Evolutionary conservation across 2,329 filamentous ascomycete genomes (phyloP).

Genomic region (Penicillium hordei): DNA sequence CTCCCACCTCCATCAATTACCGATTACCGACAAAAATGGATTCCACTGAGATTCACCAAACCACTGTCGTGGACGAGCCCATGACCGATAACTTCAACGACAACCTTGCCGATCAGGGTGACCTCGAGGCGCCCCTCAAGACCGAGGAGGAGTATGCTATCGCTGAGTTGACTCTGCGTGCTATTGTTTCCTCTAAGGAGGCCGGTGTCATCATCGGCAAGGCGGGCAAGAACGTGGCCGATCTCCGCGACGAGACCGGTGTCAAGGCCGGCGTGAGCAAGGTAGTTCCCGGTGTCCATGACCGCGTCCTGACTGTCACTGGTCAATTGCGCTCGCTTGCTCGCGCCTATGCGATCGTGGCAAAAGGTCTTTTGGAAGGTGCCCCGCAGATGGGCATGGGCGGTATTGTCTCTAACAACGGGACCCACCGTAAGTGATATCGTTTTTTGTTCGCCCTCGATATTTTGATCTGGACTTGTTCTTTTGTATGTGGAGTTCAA

Average conservation of each 20-base stretch:
- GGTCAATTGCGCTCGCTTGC: constrained; percentile 85
- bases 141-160: constrained; percentile 96
- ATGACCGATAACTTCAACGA: constrained; percentile 63
- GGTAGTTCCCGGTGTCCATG: constrained; percentile 94
- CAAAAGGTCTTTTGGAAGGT: constrained; percentile 86
- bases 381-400: constrained; percentile 96
- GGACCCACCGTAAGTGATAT: constrained; percentile 80
- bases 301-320: constrained; percentile 93
- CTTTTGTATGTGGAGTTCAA: background rate
- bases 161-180: constrained; percentile 87
- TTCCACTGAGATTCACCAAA: constrained; percentile 54
- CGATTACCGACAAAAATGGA: constrained; percentile 54
- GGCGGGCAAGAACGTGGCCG: constrained; percentile 95
- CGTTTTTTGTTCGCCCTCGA: constrained; percentile 1
- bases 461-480: background rate
- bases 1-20: constrained; percentile 20
- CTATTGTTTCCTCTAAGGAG: constrained; percentile 98
- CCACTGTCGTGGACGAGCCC: constrained; percentile 62
- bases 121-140: constrained; percentile 78
- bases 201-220: constrained; percentile 99
- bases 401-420: constrained; percentile 79
- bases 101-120: constrained; percentile 61
- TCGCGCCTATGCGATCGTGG: constrained; percentile 89
- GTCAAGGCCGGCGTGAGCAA: constrained; percentile 99
- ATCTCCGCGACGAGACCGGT: constrained; percentile 93